Conservation (phyloP, 345 rosid genomes). For the Brassica juncea region DNA sequence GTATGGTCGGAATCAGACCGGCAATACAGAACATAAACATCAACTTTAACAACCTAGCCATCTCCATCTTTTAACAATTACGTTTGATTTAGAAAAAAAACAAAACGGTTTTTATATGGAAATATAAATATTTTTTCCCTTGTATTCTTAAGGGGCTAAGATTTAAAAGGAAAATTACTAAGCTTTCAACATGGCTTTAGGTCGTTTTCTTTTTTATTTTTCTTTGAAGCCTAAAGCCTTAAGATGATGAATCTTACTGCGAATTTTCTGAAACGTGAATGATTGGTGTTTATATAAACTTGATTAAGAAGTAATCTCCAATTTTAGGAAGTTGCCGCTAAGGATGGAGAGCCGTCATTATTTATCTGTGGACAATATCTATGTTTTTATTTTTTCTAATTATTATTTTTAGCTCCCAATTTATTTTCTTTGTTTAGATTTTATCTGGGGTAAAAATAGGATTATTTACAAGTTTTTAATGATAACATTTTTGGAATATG, state of each 20-base stretch:
- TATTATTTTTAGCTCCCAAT: constrained; percentile 26
- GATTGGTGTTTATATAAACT: constrained; percentile 35
- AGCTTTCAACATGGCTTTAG: constrained; percentile 37
- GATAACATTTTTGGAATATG: background rate
- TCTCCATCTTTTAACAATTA: constrained; percentile 29
- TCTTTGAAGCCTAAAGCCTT: constrained; percentile 35
- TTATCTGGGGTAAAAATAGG: constrained; percentile 25
- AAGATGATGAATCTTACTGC: constrained; percentile 32
- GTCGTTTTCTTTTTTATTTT: background rate
- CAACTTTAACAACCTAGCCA: constrained; percentile 33
- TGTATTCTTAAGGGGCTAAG: background rate
- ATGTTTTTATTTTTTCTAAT: constrained; percentile 16
- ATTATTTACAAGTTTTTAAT: background rate
- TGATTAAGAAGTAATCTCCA: constrained; percentile 17
- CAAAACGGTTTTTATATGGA: background rate
- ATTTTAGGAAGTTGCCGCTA: constrained; percentile 31
- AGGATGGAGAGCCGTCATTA: constrained; percentile 38
- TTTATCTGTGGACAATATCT: constrained; percentile 31
- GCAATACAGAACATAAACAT: constrained; percentile 37
- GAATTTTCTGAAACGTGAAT: constrained; percentile 10
- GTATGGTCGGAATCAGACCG: constrained; percentile 29
- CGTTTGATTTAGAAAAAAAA: background rate
- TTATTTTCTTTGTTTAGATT: constrained; percentile 26
- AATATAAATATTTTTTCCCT: constrained; percentile 3
- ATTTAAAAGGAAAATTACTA: constrained; percentile 16